Conservation (phyloP, 306 rosid genomes). For the Glycyrrhiza uralensis region DNA sequence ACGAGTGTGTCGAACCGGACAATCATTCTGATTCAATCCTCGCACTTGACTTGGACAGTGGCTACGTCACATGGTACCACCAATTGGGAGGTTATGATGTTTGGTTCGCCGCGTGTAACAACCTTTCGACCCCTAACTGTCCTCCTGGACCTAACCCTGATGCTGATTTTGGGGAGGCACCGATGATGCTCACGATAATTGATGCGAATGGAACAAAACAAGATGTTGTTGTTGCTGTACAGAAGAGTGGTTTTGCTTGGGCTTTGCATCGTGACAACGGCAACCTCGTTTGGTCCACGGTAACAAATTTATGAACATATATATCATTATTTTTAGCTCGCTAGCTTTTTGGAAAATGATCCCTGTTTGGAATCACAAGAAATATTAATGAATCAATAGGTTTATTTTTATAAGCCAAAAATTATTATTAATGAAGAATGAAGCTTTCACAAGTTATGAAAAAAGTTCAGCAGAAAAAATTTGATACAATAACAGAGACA, state of each 20-base stretch:
- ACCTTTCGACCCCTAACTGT: conserved; percentile 40
- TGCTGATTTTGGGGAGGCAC: conserved; percentile 71
- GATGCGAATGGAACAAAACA: conserved; percentile 28
- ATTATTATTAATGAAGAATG: no score
- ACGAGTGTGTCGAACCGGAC: conserved; percentile 52
- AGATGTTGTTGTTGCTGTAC: conserved; percentile 58
- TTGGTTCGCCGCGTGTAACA: conserved; percentile 38
- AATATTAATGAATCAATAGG: no score
- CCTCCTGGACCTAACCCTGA: conserved; percentile 58
- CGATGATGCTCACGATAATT: conserved; percentile 45
- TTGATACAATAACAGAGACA: no score
- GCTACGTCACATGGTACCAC: conserved; percentile 47
- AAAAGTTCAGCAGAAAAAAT: no score
- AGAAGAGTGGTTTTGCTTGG: conserved; percentile 69
- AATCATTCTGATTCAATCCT: conserved; percentile 54
- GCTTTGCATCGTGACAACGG: conserved; percentile 51
- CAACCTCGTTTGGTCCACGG: conserved; percentile 42
- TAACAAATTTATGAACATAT: background rate
- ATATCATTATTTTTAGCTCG: background rate
- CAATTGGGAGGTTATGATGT: conserved; percentile 72
- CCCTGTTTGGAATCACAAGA: no score
- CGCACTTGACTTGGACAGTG: conserved; percentile 50
- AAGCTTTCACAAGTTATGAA: no score
- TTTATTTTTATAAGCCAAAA: no score
- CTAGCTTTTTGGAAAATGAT: no score